A percentile compares a stretch with the other conserved stretches of the same genome.
phyloP scores from a whole-genome alignment of 129 eudicot species.

The Heracleum sosnowskyi region DNA sequence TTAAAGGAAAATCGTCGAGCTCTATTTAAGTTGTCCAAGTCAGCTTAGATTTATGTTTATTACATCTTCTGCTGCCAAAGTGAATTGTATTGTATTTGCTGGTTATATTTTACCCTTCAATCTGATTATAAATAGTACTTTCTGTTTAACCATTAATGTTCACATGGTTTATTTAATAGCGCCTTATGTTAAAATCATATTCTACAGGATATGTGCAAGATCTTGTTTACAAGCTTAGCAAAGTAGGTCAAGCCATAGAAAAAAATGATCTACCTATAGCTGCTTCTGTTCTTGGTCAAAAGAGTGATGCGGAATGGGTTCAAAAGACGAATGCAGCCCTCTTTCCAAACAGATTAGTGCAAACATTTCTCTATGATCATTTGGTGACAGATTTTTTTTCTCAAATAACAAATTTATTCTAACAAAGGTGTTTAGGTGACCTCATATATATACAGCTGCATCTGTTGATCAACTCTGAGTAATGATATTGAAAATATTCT shows the following conservation, averaged over 20 bases:
- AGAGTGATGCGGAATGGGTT: slow-evolving; percentile 74
- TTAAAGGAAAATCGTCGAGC: neutral
- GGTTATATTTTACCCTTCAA: neutral
- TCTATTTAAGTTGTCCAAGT: neutral
- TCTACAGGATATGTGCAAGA: slow-evolving; percentile 78
- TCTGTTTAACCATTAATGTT: neutral
- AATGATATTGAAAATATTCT: neutral
- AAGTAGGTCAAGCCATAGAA: slow-evolving; percentile 89
- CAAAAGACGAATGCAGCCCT: slow-evolving; percentile 74
- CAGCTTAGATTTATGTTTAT: neutral
- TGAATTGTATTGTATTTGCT: neutral
- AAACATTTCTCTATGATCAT: neutral
- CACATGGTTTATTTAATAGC: neutral
- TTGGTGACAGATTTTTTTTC: neutral
- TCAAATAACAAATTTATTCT: neutral
- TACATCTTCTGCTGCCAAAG: neutral
- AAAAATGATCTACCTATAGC: slow-evolving; percentile 78
- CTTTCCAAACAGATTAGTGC: too few relatives aligned
- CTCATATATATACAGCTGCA: neutral
- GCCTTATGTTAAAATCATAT: neutral
- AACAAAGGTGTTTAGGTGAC: neutral
- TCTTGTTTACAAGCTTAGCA: slow-evolving; percentile 76
- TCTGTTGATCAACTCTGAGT: neutral
- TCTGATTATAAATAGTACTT: neutral
- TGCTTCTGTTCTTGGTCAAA: slow-evolving; percentile 69